phyloP scores from a whole-genome alignment of 2,329 filamentous ascomycete species.

The Tolypocladium ophioglossoides region DNA sequence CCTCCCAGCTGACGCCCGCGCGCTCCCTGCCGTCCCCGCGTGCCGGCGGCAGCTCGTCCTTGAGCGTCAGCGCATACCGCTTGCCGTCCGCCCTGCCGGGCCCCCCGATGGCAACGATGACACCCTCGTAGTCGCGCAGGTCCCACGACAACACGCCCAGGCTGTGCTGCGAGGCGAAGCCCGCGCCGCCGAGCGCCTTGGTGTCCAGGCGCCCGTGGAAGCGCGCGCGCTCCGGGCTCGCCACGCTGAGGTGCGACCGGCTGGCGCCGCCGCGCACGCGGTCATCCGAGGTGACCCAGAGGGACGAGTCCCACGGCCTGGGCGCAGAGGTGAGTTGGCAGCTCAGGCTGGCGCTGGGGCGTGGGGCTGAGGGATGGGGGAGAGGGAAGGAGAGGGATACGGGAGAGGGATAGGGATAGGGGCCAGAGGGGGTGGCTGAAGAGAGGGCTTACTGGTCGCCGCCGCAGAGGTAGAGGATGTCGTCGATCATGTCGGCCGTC shows the following conservation, averaged over 20 bases:
- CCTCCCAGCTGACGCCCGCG: slow-evolving; percentile 64
- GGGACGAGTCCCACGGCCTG: slow-evolving; percentile 46
- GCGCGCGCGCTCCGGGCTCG: slow-evolving; percentile 29
- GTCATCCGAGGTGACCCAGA: slow-evolving; percentile 65
- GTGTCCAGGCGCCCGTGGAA: slow-evolving; percentile 67
- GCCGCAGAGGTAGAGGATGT: slow-evolving; percentile 27
- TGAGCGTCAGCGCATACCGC: slow-evolving; percentile 63
- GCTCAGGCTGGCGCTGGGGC: not conserved
- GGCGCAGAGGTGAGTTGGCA: not conserved
- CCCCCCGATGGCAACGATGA: slow-evolving; percentile 38
- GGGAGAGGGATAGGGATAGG: no score
- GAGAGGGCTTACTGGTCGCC: slow-evolving; percentile 23
- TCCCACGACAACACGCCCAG: slow-evolving; percentile 51
- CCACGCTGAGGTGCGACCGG: slow-evolving; percentile 35
- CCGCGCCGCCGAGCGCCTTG: slow-evolving; percentile 64
- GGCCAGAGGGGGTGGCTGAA: not conserved
- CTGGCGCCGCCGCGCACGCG: slow-evolving; percentile 66
- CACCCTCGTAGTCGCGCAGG: slow-evolving; percentile 49
- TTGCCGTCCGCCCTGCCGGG: slow-evolving; percentile 44
- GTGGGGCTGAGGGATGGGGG: not conserved
- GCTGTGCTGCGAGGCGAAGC: slow-evolving; percentile 72
- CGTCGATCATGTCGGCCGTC: slow-evolving; percentile 5
- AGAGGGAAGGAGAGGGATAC: no score
- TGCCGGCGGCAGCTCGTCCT: slow-evolving; percentile 52
- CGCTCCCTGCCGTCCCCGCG: slow-evolving; percentile 58